These are phyloP conservation scores for Fraxinus platypoda DNA, from an alignment of 305 asterid species.

Conservation along the genomic window DNA sequence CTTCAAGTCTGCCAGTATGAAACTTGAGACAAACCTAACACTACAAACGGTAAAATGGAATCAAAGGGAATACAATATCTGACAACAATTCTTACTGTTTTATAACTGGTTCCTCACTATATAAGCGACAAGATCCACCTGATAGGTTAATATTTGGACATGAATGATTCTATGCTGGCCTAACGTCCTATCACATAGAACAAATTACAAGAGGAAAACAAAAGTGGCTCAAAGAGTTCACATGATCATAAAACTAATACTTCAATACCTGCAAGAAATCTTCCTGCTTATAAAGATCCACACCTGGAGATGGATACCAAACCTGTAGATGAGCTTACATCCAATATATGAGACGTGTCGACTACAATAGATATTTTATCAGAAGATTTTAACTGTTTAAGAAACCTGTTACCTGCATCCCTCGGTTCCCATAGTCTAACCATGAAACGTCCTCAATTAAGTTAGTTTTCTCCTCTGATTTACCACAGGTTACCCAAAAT, in stretches of 20 bases:
- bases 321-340: conserved; percentile 72
- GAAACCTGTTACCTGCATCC: conserved; percentile 89
- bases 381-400: conserved; percentile 20
- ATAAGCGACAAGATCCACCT: conserved; percentile 11
- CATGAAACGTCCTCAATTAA: conserved; percentile 99
- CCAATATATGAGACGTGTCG: conserved; percentile 41
- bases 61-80: neutral
- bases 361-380: conserved; percentile 14
- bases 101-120: neutral
- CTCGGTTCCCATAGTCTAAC: conserved; percentile 98
- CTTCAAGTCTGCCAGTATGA: neutral
- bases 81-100: neutral
- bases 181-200: neutral
- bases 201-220: neutral
- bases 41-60: neutral
- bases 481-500: conserved; percentile 99
- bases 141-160: conserved; percentile 20
- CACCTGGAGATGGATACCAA: conserved; percentile 99
- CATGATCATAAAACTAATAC: neutral
- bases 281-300: conserved; percentile 93
- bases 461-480: conserved; percentile 85
- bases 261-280: conserved; percentile 93
- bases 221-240: conserved; percentile 16
- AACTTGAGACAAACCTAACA: neutral
- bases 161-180: conserved; percentile 6